These are phyloP conservation scores for Podospora pseudocomata DNA, from an alignment of 495 filamentous ascomycete genomes.

Conservation along the genomic window DNA sequence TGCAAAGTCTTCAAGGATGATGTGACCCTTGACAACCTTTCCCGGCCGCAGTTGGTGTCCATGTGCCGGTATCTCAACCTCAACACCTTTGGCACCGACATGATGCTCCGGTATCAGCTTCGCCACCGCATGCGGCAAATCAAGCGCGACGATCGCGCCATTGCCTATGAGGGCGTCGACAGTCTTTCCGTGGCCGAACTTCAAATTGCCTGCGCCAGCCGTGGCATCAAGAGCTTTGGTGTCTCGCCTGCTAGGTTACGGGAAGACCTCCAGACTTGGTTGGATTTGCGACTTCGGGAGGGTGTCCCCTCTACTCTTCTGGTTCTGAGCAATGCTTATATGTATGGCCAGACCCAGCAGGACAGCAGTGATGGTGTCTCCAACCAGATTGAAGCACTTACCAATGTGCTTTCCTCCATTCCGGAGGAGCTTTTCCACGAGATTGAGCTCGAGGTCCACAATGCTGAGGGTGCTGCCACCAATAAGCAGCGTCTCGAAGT, in stretches of 20 bases:
- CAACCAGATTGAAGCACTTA: conserved; percentile 89
- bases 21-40: conserved; percentile 93
- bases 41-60: conserved; percentile 88
- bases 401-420: conserved; percentile 86
- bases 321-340: conserved; percentile 94
- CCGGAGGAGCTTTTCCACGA: conserved; percentile 99
- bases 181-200: conserved; percentile 89
- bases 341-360: conserved; percentile 76
- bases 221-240: conserved; percentile 88
- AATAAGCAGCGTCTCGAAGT: conserved; percentile 99
- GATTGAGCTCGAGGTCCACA: conserved; percentile 97
- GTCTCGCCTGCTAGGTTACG: conserved; percentile 81
- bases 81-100: conserved; percentile 92
- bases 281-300: conserved; percentile 89
- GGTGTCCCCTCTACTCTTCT: conserved; percentile 91
- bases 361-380: conserved; percentile 66
- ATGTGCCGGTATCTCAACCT: conserved; percentile 99
- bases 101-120: conserved; percentile 95
- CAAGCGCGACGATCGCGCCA: conserved; percentile 94
- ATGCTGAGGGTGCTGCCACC: conserved; percentile 92
- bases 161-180: conserved; percentile 91
- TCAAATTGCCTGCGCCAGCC: conserved; percentile 83
- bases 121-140: conserved; percentile 98
- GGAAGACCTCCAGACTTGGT: conserved; percentile 90
- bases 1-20: conserved; percentile 99